A percentile compares a stretch with the other conserved stretches of the same genome.
Conservation (phyloP, 176 grass and related monocot species). For the Otatea glauca region DNA sequence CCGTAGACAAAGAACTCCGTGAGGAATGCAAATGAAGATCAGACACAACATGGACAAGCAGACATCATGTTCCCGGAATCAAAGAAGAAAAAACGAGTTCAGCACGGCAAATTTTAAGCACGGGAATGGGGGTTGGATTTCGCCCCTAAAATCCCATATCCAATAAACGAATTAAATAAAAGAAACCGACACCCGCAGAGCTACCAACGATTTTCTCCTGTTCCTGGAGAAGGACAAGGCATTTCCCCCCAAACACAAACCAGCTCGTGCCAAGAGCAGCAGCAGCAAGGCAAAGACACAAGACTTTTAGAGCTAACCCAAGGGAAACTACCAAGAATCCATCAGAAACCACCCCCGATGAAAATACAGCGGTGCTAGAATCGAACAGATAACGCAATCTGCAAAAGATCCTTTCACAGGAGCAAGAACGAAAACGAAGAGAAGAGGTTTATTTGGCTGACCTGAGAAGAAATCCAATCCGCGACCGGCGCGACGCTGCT, state of each 20-base stretch:
- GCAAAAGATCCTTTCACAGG: background rate
- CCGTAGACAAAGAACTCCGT: background rate
- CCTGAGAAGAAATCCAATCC: constrained; percentile 37
- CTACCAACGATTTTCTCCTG: background rate
- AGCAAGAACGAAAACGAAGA: background rate
- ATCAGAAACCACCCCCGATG: background rate
- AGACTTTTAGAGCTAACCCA: background rate
- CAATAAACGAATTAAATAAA: background rate
- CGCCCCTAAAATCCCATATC: background rate
- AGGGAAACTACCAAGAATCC: background rate
- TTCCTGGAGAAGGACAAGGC: background rate
- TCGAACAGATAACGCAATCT: background rate
- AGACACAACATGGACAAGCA: background rate
- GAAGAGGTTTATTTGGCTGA: background rate
- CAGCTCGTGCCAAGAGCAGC: background rate
- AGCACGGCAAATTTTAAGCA: background rate
- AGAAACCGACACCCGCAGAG: background rate
- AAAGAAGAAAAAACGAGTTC: background rate
- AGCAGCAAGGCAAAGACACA: background rate
- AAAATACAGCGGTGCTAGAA: background rate
- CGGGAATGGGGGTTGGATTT: background rate
- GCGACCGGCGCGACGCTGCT: background rate
- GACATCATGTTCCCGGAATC: background rate
- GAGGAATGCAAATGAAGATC: background rate
- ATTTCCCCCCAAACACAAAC: background rate